These are phyloP conservation scores for Bromus sterilis DNA, from an alignment of 176 grass and related monocot genomes.

Conservation along the genomic window DNA sequence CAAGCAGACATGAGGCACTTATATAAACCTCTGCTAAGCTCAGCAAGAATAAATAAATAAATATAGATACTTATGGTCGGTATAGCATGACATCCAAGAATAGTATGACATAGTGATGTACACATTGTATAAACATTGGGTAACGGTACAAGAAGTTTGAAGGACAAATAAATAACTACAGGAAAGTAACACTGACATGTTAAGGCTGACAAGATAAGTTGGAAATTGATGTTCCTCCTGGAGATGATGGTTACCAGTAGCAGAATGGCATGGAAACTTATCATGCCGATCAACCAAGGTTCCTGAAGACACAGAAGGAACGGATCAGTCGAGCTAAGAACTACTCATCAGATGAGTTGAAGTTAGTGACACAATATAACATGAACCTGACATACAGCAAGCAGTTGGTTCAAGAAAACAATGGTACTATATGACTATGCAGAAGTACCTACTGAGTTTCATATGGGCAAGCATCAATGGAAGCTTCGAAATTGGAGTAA, in stretches of 20 bases:
- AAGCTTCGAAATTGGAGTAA: not conserved
- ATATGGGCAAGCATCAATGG: not conserved
- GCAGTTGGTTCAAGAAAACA: not conserved
- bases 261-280: conserved; percentile 57
- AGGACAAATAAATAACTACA: not conserved
- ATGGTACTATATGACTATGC: not conserved
- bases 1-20: not conserved
- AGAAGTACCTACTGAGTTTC: not conserved
- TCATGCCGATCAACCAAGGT: conserved; percentile 71
- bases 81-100: not conserved
- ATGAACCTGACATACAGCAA: not conserved
- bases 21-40: not conserved
- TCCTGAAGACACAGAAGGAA: conserved; percentile 36
- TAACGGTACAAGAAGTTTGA: not conserved
- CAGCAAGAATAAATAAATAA: not conserved
- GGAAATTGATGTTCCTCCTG: conserved; percentile 89
- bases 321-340: not conserved
- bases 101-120: not conserved
- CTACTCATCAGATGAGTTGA: not conserved
- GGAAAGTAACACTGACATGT: conserved; percentile 45
- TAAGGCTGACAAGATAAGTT: conserved; percentile 64
- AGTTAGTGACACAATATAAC: not conserved
- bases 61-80: not conserved
- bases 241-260: conserved; percentile 68
- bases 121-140: not conserved